Base-by-base conservation (phyloP, 75 land plant genomes). In the Sequoiadendron giganteum region DNA sequence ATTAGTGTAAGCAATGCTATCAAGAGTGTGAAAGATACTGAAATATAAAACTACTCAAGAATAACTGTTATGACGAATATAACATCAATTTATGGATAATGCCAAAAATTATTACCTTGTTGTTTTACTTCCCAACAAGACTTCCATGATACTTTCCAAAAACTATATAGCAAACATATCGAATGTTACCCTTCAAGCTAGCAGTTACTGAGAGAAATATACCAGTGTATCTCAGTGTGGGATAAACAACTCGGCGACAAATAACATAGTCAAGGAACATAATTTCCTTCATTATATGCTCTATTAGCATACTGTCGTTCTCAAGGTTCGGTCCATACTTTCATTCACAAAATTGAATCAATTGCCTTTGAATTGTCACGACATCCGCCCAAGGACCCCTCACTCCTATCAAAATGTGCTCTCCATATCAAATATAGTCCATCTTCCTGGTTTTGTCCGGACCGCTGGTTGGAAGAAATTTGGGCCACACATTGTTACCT, bases 401-500 rank as follows among this genome's bases (percentile, higher is more conserved):
- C 16, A 95, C 85, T 1, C 93, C 95, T 56, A 95, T 90, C 91
- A 95, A 88, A 70, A 95, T 88, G 65, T 95, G 95, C 21, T 95
- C 96, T 9, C 95, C 95, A 87, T 90, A 94, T 3, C 97, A 89
- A 40, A 95, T 88, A 70, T 93, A 95, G 72, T 95, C 97, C 90
- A 95, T 90, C 87, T 94, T 94, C 49, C 93, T 82, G 6, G 97
- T 94, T 87, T 95, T 95, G 68, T 95, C 96, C 6, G 95, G 94
- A 10, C 95, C 96, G 77, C 93, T 92, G 0, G 95, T 93, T 7
- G 95, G 95, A 80, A 94, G 94, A 89, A 94, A 94, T 86, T 93
- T 93, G 39, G 95, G 95, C 93, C 95, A 93, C 0, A 95, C 93
- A 34, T 92, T 92, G 36, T 91, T 94, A 38, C 93, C 92, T 86